These are phyloP conservation scores for Cucurbita argyrosperma DNA, from an alignment of 306 rosid genomes.

Conservation along the genomic window DNA sequence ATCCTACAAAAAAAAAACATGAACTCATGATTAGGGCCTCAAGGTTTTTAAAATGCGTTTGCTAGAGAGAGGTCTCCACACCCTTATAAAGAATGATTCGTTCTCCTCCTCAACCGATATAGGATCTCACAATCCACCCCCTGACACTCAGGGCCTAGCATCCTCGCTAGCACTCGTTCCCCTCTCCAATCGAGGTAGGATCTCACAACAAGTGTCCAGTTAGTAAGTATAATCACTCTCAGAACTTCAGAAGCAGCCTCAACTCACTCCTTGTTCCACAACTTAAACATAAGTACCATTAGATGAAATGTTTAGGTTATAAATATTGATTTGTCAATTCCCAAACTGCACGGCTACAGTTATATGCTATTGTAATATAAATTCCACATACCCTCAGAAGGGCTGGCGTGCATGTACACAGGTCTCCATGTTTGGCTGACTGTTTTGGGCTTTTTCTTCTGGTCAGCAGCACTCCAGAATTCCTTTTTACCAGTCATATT, in stretches of 20 bases:
- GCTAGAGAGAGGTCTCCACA: too few relatives aligned
- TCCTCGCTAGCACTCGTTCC: too few relatives aligned
- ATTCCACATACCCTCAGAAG: slow-evolving; percentile 37
- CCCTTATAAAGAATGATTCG: too few relatives aligned
- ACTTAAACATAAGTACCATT: slow-evolving; percentile 83
- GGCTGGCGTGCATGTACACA: slow-evolving; percentile 28
- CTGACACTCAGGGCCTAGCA: too few relatives aligned
- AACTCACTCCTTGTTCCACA: slow-evolving; percentile 84
- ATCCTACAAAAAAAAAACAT: too few relatives aligned
- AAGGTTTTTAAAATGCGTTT: too few relatives aligned
- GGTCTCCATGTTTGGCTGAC: slow-evolving; percentile 48
- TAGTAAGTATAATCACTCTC: slow-evolving; percentile 29
- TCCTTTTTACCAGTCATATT: slow-evolving; percentile 38
- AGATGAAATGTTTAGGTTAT: slow-evolving; percentile 78
- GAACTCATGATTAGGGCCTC: too few relatives aligned
- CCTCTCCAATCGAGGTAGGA: too few relatives aligned
- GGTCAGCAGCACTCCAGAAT: slow-evolving; percentile 15
- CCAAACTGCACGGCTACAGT: slow-evolving; percentile 7
- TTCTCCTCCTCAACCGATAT: too few relatives aligned
- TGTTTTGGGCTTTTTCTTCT: slow-evolving; percentile 20
- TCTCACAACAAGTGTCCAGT: not conserved
- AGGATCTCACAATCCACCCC: too few relatives aligned
- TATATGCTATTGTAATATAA: not conserved
- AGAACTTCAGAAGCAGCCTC: slow-evolving; percentile 59
- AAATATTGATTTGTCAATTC: slow-evolving; percentile 73